Evolutionary conservation across 164 flowering plant genomes (phyloP), one percentile per base, ranked within the genome.

Genomic region (Stephania japonica): DNA sequence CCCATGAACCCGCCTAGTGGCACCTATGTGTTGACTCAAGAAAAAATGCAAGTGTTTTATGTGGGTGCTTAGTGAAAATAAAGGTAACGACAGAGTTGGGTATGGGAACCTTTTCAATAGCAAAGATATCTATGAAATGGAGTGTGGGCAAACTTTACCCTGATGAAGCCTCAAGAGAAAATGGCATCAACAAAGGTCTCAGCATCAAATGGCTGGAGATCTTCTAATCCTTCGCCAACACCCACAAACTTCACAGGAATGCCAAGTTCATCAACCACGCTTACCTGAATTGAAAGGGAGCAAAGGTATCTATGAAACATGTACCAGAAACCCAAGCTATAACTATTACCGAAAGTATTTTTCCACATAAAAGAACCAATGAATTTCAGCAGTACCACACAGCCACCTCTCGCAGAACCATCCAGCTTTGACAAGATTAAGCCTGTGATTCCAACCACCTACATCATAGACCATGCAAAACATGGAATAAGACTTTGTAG

Each of bases 181-280:
- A 94, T 86, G 70, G 98, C 98, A 85, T 86, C 77, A 42, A 94
- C 94, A 81, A 94, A 94, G 67, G 86, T 88, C 82, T 92, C 94
- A 0, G 99, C 88, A 77, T 92, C 96, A 75, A 94, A 94, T 59
- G 97, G 99, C 78, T 94, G 99, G 70, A 94, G 94, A 73, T 94
- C 97, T 80, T 90, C 97, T 27, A 91, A 75, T 56, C 99, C 93
- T 84, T 94, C 99, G 26, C 99, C 97, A 74, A 94, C 96, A 68
- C 99, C 96, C n/a, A 94, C 94, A 85, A 94, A 94, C 83, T 94
- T 94, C 63, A 94, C 91, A 67, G 99, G 99, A 72, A 92, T 94
- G 50, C 97, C 97, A 59, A 94, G 95, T 85, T 92, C 99, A 82
- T 94, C 96, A 66, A 94, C 97, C 53, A 94, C 99, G 82, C 97